Evolutionary conservation across 208 protist genomes (phyloP).

Genomic region (Leishmania aethiopica): DNA sequence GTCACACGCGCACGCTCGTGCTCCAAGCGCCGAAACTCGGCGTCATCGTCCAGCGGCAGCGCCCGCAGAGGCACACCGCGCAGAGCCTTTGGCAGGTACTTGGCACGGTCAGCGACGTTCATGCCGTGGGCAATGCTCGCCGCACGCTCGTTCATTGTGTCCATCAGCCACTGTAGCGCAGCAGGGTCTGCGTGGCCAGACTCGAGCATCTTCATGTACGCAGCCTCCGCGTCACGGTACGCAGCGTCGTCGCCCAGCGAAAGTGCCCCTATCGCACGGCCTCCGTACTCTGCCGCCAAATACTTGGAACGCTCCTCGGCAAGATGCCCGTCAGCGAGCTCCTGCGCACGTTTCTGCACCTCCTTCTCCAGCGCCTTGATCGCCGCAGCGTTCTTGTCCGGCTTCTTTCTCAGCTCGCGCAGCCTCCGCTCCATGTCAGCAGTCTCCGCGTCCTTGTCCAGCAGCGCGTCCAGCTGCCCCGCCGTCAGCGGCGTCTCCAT

Average conservation of each 20-base stretch:
- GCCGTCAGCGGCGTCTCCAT: background rate
- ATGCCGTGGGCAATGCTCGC: constrained; percentile 45
- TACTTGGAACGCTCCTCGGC: constrained; percentile 26
- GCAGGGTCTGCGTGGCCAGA: constrained; percentile 21
- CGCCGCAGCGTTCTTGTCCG: constrained; percentile 31
- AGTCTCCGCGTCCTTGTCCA: constrained; percentile 41
- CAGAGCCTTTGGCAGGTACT: constrained; percentile 42
- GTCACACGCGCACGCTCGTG: constrained; percentile 38
- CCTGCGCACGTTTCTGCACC: constrained; percentile 29
- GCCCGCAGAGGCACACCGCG: constrained; percentile 45
- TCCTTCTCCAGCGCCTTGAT: constrained; percentile 47
- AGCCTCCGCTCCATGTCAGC: constrained; percentile 32
- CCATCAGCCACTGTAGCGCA: constrained; percentile 35
- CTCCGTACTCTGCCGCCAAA: constrained; percentile 46
- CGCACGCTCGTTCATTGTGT: constrained; percentile 40
- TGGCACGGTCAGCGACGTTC: constrained; percentile 44
- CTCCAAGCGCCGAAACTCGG: constrained; percentile 46
- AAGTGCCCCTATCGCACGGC: constrained; percentile 32
- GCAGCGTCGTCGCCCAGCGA: constrained; percentile 44
- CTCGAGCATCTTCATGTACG: constrained; percentile 34
- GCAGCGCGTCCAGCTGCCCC: constrained; percentile 17
- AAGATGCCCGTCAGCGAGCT: constrained; percentile 17
- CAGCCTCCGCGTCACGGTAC: constrained; percentile 46
- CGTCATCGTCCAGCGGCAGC: constrained; percentile 60
- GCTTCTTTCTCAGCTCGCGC: constrained; percentile 46